Percentiles rank a stretch among this genome's conserved stretches.
phyloP scores from a whole-genome alignment of 257 asterid genomes.

The Lantana camara region DNA sequence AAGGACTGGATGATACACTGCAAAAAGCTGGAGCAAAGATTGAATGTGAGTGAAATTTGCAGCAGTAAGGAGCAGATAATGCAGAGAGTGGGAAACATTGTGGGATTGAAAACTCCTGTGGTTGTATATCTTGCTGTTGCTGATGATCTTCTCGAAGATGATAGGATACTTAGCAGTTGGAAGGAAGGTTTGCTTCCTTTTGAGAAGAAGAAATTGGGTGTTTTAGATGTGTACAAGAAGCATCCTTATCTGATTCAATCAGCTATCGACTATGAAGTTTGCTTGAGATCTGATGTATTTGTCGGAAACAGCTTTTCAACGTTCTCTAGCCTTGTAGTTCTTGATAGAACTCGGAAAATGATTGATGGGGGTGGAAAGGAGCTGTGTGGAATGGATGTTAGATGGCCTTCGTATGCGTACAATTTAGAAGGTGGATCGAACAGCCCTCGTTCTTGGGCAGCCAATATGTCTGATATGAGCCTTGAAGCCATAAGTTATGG shows the following conservation, averaged over 20 bases:
- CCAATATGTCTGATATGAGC: slow-evolving; percentile 78
- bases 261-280: slow-evolving; percentile 93
- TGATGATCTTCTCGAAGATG: slow-evolving; percentile 81
- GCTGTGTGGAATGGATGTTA: slow-evolving; percentile 49
- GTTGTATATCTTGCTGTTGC: slow-evolving; percentile 83
- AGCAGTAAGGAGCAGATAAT: slow-evolving; percentile 79
- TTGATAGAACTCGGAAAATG: slow-evolving; percentile 81
- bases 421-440: slow-evolving; percentile 48
- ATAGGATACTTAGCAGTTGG: slow-evolving; percentile 70
- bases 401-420: slow-evolving; percentile 73
- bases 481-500: slow-evolving; percentile 87
- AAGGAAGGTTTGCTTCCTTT: slow-evolving; percentile 61
- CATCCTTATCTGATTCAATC: slow-evolving; percentile 76
- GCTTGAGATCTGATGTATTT: slow-evolving; percentile 82
- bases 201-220: slow-evolving; percentile 81
- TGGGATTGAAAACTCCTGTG: slow-evolving; percentile 53
- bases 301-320: slow-evolving; percentile 94
- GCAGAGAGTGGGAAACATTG: slow-evolving; percentile 64
- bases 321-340: slow-evolving; percentile 88
- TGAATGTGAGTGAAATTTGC: slow-evolving; percentile 65
- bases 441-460: slow-evolving; percentile 68
- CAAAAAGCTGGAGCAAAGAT: slow-evolving; percentile 76
- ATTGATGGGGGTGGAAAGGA: slow-evolving; percentile 38
- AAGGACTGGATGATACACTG: slow-evolving; percentile 98
- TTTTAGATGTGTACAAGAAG: slow-evolving; percentile 58